These are phyloP conservation scores for Pseudozyma thailandica DNA, from an alignment of 1,284 basidiomycete species.

Conservation along the genomic window DNA sequence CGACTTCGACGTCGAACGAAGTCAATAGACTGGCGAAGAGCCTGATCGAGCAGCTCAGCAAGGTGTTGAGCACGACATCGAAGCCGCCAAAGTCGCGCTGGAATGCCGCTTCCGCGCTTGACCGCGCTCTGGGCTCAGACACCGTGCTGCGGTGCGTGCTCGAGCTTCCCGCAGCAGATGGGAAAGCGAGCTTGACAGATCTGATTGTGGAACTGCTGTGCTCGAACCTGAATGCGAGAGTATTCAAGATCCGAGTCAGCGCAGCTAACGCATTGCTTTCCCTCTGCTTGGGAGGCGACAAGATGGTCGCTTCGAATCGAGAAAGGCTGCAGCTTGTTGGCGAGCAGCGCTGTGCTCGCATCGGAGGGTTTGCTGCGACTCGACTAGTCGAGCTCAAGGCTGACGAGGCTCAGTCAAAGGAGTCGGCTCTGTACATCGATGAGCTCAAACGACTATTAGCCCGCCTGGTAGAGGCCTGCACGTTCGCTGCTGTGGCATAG, in stretches of 20 bases:
- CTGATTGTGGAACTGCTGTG: slow-evolving; percentile 19
- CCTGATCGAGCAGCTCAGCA: slow-evolving; percentile 26
- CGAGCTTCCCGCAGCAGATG: neutral
- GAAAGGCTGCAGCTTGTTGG: slow-evolving; percentile 11
- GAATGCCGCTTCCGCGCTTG: slow-evolving; percentile 43
- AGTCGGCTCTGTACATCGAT: slow-evolving; percentile 21
- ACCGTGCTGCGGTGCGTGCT: slow-evolving; percentile 6
- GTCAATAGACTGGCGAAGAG: neutral
- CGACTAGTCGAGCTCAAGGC: slow-evolving; percentile 15
- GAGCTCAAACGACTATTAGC: slow-evolving; percentile 22
- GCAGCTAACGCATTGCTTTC: slow-evolving; percentile 26
- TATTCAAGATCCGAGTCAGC: slow-evolving; percentile 36
- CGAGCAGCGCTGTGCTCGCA: slow-evolving; percentile 3
- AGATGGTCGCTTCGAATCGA: neutral
- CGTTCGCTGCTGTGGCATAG: neutral
- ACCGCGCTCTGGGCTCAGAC: slow-evolving; percentile 23
- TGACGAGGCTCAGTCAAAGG: slow-evolving; percentile 11
- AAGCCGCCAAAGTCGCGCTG: slow-evolving; percentile 44
- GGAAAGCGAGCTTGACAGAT: slow-evolving; percentile 10
- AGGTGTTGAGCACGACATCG: slow-evolving; percentile 19
- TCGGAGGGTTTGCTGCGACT: slow-evolving; percentile 6
- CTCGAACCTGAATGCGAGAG: slow-evolving; percentile 13
- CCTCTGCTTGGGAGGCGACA: slow-evolving; percentile 2
- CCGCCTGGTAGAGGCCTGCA: neutral
- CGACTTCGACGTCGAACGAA: neutral